Evolutionary conservation across 2,329 filamentous ascomycete species (phyloP).

Genomic region (Calonectria pteridis): DNA sequence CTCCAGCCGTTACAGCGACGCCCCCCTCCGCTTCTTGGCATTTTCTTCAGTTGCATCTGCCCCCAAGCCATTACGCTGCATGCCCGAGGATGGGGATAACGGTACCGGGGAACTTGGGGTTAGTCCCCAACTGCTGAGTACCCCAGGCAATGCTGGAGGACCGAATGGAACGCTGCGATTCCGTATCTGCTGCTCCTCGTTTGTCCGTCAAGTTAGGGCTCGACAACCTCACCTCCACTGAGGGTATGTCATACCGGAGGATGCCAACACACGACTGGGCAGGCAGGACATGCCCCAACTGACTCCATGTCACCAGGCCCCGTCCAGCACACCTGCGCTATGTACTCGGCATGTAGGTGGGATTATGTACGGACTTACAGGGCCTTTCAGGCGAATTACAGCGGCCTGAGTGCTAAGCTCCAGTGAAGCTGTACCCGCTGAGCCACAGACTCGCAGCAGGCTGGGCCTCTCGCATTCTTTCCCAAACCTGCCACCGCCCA

Average conservation of each 20-base stretch:
- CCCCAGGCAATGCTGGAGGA: background rate
- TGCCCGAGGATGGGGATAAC: constrained; percentile 21
- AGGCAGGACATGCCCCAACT: constrained; percentile 5
- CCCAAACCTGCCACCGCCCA: background rate
- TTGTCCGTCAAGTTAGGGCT: constrained; percentile 7
- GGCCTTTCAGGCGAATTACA: constrained; percentile 8
- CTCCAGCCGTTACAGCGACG: constrained; percentile 32
- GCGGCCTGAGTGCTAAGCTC: background rate
- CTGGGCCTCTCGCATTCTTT: background rate
- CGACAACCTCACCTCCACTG: constrained; percentile 2
- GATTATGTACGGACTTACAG: constrained; percentile 12
- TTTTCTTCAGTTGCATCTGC: constrained; percentile 21
- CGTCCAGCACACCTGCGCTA: constrained; percentile 5
- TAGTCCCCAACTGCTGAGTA: background rate
- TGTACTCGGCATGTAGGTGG: constrained; percentile 1
- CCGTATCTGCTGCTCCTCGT: background rate
- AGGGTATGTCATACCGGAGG: constrained; percentile 9
- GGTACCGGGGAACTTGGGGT: constrained; percentile 25
- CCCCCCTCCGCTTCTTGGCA: constrained; percentile 16
- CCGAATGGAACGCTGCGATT: background rate
- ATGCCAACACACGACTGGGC: constrained; percentile 12
- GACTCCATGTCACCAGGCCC: constrained; percentile 2
- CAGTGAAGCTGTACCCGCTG: background rate
- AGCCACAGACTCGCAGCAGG: background rate
- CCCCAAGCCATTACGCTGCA: constrained; percentile 25